phyloP scores from a whole-genome alignment of 768 basidiomycete genomes.

The Glaciozyma martinii region DNA sequence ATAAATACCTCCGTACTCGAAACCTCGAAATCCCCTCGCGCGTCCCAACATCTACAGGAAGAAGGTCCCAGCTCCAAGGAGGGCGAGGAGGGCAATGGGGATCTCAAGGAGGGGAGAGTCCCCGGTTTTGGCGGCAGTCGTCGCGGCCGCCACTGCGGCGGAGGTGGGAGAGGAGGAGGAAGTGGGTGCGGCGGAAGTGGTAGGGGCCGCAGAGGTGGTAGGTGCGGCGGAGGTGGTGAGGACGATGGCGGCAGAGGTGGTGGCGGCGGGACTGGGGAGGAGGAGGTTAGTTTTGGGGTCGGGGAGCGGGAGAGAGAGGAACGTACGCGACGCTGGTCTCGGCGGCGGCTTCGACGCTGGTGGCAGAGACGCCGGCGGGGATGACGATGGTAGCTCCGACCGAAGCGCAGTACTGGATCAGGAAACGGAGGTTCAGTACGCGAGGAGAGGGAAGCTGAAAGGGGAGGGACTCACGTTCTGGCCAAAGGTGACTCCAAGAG shows the following conservation, averaged over 20 bases:
- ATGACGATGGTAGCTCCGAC: not conserved
- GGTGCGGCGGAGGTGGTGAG: not conserved
- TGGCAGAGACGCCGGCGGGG: not conserved
- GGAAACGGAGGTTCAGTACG: not conserved
- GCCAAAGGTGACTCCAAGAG: not conserved
- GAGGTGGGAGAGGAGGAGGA: not conserved
- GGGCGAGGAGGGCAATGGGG: no score
- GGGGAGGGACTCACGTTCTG: not conserved
- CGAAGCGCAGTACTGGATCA: not conserved
- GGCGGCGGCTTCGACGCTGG: not conserved
- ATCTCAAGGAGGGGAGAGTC: no score
- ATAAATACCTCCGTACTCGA: no score
- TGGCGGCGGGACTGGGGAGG: not conserved
- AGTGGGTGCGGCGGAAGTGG: not conserved
- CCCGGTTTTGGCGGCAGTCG: not conserved
- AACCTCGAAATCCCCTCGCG: no score
- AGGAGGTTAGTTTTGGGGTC: not conserved
- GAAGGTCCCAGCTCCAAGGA: no score
- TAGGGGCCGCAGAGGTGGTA: not conserved
- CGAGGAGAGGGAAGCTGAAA: not conserved
- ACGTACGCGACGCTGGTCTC: not conserved
- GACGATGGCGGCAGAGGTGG: not conserved
- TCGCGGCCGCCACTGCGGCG: not conserved
- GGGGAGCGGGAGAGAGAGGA: not conserved
- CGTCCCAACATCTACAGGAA: no score